Conservation (phyloP, 345 rosid genomes). For the Toxicodendron radicans region DNA sequence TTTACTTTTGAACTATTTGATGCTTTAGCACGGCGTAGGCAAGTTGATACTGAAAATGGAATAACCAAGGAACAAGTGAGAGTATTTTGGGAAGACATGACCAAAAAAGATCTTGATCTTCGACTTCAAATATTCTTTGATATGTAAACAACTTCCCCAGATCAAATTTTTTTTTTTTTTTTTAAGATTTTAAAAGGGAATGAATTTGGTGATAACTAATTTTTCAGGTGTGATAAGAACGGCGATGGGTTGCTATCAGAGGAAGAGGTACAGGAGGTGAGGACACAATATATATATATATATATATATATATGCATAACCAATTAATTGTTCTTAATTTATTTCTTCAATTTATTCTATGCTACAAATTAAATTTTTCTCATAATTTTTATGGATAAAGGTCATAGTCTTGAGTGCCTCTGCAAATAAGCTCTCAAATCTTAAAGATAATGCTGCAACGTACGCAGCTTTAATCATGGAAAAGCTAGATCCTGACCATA, state of each 20-base stretch:
- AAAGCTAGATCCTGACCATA: conserved; percentile 93
- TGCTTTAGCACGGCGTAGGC: conserved; percentile 72
- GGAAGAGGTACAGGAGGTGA: conserved; percentile 87
- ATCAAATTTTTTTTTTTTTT: neutral
- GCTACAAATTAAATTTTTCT: neutral
- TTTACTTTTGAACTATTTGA: conserved; percentile 79
- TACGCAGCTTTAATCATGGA: conserved; percentile 94
- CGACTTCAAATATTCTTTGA: conserved; percentile 93
- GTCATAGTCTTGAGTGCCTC: conserved; percentile 85
- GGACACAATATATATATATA: neutral
- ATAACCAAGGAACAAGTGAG: conserved; percentile 62
- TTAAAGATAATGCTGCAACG: conserved; percentile 61
- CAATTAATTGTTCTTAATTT: neutral
- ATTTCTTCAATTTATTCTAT: neutral
- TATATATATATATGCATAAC: neutral
- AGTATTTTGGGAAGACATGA: conserved; percentile 90
- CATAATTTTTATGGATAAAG: conserved; percentile 27
- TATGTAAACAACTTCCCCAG: conserved; percentile 47
- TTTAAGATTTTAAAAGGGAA: neutral
- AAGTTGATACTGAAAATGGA: conserved; percentile 49
- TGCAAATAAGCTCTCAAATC: conserved; percentile 75
- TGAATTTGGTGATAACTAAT: neutral
- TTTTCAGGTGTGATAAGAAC: conserved; percentile 85
- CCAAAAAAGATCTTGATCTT: conserved; percentile 67
- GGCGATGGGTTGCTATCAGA: conserved; percentile 92